A percentile compares a stretch with the other conserved stretches of the same genome.
Conservation (phyloP, 2,329 filamentous ascomycete species). For the Penicillium concentricum region DNA sequence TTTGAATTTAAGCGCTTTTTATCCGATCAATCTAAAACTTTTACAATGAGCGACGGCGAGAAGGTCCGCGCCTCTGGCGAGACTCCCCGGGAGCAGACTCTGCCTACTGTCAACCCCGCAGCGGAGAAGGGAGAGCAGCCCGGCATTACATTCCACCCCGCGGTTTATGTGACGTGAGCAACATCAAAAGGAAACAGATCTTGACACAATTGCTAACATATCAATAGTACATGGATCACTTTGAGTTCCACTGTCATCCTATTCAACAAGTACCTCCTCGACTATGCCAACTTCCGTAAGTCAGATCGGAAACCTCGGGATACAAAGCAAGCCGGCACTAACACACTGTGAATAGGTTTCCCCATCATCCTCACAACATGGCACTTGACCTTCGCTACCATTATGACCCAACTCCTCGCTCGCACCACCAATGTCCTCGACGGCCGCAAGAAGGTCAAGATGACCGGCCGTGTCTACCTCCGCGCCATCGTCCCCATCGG, state of each 20-base stretch:
- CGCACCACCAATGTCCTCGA: conserved; percentile 87
- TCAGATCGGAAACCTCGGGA: conserved; percentile 1
- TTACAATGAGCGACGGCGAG: conserved; percentile 67
- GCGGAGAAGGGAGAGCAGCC: conserved; percentile 65
- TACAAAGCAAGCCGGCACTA: neutral
- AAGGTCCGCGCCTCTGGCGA: conserved; percentile 84
- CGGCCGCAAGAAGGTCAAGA: conserved; percentile 92
- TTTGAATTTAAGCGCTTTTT: conserved; percentile 51
- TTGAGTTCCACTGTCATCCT: conserved; percentile 93
- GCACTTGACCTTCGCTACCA: conserved; percentile 87
- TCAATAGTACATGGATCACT: conserved; percentile 77
- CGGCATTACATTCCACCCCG: conserved; percentile 69
- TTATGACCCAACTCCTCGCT: conserved; percentile 92
- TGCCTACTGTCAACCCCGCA: conserved; percentile 78
- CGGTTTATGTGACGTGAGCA: conserved; percentile 73
- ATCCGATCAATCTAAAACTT: conserved; percentile 38
- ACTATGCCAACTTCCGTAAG: conserved; percentile 80
- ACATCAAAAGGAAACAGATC: neutral
- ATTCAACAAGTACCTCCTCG: conserved; percentile 98
- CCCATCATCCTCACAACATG: conserved; percentile 81
- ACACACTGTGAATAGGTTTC: conserved; percentile 39
- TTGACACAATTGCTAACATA: conserved; percentile 14
- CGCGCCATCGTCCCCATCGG: conserved; percentile 90
- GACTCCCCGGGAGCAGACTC: conserved; percentile 50
- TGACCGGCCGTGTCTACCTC: conserved; percentile 91